A percentile compares a stretch with the other conserved stretches of the same genome.
Conservation (phyloP, 1,139 yeast species). For the Lodderomyces margitis region DNA sequence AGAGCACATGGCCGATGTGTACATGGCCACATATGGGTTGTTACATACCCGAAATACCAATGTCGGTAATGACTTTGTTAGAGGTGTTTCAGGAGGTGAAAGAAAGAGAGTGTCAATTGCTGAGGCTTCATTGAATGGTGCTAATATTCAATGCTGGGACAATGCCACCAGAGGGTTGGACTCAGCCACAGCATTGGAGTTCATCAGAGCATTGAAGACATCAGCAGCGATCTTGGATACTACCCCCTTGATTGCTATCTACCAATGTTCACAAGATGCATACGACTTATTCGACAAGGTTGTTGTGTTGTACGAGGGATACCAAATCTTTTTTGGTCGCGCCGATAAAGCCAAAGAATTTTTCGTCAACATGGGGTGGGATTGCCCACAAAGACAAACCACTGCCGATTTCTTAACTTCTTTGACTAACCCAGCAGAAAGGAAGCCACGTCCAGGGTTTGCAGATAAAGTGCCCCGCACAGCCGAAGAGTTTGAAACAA, state of each 20-base stretch:
- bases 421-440: constrained; percentile 66
- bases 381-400: constrained; percentile 73
- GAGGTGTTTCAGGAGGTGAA: constrained; percentile 47
- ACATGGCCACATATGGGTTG: constrained; percentile 42
- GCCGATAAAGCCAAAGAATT: constrained; percentile 44
- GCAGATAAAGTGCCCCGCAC: constrained; percentile 26
- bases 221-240: constrained; percentile 56
- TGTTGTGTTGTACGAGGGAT: constrained; percentile 70
- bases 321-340: constrained; percentile 75
- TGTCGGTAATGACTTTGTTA: constrained; percentile 36
- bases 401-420: constrained; percentile 82
- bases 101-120: constrained; percentile 46
- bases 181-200: constrained; percentile 66
- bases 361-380: constrained; percentile 68
- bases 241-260: constrained; percentile 72
- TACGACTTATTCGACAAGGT: constrained; percentile 72
- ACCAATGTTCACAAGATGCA: constrained; percentile 81
- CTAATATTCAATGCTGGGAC: constrained; percentile 55
- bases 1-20: constrained; percentile 40
- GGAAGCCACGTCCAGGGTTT: constrained; percentile 50
- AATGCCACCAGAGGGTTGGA: constrained; percentile 62
- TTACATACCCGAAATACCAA: constrained; percentile 33
- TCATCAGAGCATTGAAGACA: constrained; percentile 63
- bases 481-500: constrained; percentile 22
- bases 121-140: constrained; percentile 38